phyloP scores from a whole-genome alignment of 2,329 filamentous ascomycete genomes.

The Pseudogymnoascus pannorum region DNA sequence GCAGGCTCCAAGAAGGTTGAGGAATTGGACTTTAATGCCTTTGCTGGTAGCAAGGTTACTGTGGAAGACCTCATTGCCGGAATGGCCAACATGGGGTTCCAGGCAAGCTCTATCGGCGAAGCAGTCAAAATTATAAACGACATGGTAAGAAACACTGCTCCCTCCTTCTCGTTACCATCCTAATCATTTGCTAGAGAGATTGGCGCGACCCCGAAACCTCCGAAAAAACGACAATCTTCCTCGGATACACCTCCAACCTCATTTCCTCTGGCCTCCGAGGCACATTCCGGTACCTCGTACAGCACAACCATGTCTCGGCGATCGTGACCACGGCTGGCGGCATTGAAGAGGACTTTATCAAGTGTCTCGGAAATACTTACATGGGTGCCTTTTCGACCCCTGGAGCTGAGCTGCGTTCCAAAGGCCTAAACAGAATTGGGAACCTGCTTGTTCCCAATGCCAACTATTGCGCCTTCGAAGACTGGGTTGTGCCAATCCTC shows the following conservation, averaged over 20 bases:
- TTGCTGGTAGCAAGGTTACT: conserved; percentile 67
- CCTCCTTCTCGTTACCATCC: not conserved
- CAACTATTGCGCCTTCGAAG: conserved; percentile 96
- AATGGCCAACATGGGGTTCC: conserved; percentile 82
- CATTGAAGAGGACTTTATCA: conserved; percentile 96
- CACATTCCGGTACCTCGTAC: conserved; percentile 82
- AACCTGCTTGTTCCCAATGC: conserved; percentile 93
- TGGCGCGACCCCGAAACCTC: conserved; percentile 77
- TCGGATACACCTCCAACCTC: conserved; percentile 95
- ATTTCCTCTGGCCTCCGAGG: conserved; percentile 93
- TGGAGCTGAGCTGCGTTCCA: conserved; percentile 70
- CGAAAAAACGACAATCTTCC: conserved; percentile 82
- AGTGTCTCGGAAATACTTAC: conserved; percentile 91
- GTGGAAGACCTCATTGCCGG: conserved; percentile 75
- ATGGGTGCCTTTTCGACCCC: conserved; percentile 75
- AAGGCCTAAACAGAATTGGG: conserved; percentile 91
- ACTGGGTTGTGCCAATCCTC: conserved; percentile 95
- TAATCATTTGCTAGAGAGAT: conserved; percentile 47
- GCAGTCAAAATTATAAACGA: conserved; percentile 89
- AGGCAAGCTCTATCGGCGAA: conserved; percentile 73
- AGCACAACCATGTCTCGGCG: conserved; percentile 85
- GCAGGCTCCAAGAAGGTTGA: conserved; percentile 71
- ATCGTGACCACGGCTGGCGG: conserved; percentile 95
- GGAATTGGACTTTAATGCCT: conserved; percentile 86
- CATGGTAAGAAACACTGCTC: conserved; percentile 56